A percentile compares a stretch with the other conserved stretches of the same genome.
Evolutionary conservation across 352 stramenopile species (phyloP).

Genomic region (Pythium sp.): DNA sequence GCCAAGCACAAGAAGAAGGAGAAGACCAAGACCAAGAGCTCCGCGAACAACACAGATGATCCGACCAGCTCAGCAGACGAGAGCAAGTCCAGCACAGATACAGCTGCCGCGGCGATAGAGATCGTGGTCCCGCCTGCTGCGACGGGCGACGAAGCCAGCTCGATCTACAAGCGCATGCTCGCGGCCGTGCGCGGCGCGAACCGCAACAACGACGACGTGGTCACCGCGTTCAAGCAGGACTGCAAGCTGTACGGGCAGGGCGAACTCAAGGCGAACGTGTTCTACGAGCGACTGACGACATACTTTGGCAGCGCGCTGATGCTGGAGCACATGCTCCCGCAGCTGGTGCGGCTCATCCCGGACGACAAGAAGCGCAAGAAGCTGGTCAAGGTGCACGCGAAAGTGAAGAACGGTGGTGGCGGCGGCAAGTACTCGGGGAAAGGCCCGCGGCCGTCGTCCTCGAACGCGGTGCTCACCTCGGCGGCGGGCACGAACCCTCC

Average conservation of each 20-base stretch:
- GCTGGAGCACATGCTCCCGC: conserved; percentile 78
- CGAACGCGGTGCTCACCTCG: conserved; percentile 25
- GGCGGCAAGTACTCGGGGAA: conserved; percentile 4
- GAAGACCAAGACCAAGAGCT: conserved; percentile 12
- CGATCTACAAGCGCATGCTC: conserved; percentile 83
- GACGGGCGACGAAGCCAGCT: conserved; percentile 60
- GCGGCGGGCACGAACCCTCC: conserved; percentile 26
- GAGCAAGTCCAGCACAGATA: background rate
- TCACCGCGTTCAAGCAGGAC: conserved; percentile 72
- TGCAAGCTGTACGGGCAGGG: conserved; percentile 76
- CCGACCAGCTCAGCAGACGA: conserved; percentile 2
- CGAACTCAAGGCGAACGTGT: conserved; percentile 54
- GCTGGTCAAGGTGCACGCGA: conserved; percentile 56
- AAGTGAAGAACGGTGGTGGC: conserved; percentile 19
- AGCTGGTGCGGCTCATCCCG: conserved; percentile 72
- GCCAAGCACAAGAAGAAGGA: conserved; percentile 17
- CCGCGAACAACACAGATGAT: conserved; percentile 29
- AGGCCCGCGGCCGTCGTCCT: conserved; percentile 32
- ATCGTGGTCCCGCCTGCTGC: conserved; percentile 54
- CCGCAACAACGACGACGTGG: conserved; percentile 65
- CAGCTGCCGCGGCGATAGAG: conserved; percentile 13
- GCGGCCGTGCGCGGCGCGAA: conserved; percentile 74
- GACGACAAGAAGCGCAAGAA: conserved; percentile 78
- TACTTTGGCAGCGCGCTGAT: conserved; percentile 78
- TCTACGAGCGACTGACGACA: conserved; percentile 47